phyloP scores from a whole-genome alignment of 1,139 yeast species.

The Pichia sp. region DNA sequence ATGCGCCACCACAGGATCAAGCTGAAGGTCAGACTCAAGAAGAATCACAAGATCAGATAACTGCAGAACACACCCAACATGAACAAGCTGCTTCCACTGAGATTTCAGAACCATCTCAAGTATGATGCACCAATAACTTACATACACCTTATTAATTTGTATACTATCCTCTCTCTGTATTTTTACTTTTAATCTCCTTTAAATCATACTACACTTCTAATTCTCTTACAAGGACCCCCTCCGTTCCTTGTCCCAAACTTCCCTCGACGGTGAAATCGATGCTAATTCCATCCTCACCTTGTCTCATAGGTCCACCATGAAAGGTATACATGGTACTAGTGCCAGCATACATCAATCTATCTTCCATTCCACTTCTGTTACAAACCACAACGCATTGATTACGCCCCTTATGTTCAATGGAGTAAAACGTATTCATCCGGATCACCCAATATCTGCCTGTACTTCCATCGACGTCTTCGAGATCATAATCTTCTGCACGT shows the following conservation, averaged over 20 bases:
- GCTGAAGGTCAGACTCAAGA: not conserved
- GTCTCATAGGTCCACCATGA: conserved; percentile 22
- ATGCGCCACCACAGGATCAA: not conserved
- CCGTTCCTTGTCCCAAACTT: conserved; percentile 50
- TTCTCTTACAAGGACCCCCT: conserved; percentile 55
- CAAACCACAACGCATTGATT: conserved; percentile 40
- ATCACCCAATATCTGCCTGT: conserved; percentile 54
- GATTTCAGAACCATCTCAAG: too few relatives aligned
- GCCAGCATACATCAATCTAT: conserved; percentile 65
- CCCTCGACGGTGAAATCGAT: conserved; percentile 40
- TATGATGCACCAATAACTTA: too few relatives aligned
- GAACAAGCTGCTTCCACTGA: too few relatives aligned
- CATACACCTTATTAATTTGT: too few relatives aligned
- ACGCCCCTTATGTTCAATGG: conserved; percentile 18
- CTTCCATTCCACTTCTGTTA: conserved; percentile 73
- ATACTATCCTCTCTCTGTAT: too few relatives aligned
- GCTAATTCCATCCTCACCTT: conserved; percentile 6
- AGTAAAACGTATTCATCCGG: conserved; percentile 41
- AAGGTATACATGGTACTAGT: conserved; percentile 53
- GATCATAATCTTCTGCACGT: conserved; percentile 11
- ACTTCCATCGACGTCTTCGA: conserved; percentile 16
- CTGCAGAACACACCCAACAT: too few relatives aligned
- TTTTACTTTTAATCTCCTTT: not conserved
- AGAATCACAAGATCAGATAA: too few relatives aligned
- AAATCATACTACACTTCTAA: conserved; percentile 29